Conservation (phyloP, 306 rosid genomes). For the Castanea sativa region DNA sequence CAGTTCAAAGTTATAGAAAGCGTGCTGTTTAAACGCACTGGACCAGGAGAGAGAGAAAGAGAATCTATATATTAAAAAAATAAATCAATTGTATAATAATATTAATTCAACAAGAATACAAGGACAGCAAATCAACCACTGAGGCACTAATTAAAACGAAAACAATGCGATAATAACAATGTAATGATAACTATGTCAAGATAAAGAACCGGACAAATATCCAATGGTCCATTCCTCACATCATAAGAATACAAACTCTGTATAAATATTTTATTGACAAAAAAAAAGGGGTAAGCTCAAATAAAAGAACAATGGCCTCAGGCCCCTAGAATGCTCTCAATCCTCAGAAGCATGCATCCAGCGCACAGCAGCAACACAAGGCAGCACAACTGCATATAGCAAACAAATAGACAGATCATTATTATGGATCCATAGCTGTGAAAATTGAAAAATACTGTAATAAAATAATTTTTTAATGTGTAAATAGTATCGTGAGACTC, state of each 20-base stretch:
- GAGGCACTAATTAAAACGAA: background rate
- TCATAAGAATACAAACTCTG: background rate
- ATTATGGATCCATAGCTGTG: too few relatives aligned
- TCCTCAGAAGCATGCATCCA: slow-evolving; percentile 71
- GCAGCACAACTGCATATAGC: slow-evolving; percentile 56
- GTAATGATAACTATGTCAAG: background rate
- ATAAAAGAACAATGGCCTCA: background rate
- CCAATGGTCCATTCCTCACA: background rate
- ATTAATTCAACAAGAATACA: too few relatives aligned
- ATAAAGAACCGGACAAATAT: background rate
- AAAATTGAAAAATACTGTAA: too few relatives aligned
- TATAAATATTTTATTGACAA: background rate
- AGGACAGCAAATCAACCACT: too few relatives aligned
- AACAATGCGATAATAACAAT: background rate
- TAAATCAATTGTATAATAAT: too few relatives aligned
- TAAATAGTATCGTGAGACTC: too few relatives aligned
- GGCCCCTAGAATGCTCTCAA: background rate
- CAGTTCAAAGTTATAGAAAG: too few relatives aligned
- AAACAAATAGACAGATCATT: background rate
- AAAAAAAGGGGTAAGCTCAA: background rate
- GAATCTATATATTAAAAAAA: too few relatives aligned
- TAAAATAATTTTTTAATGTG: too few relatives aligned
- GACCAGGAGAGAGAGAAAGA: too few relatives aligned
- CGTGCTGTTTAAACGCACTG: too few relatives aligned
- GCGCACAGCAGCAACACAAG: background rate